Evolutionary conservation across 192 early-diverging fungal species (phyloP), one percentile per base, ranked within the genome.

Genomic region (Irineochytrium annulatum): DNA sequence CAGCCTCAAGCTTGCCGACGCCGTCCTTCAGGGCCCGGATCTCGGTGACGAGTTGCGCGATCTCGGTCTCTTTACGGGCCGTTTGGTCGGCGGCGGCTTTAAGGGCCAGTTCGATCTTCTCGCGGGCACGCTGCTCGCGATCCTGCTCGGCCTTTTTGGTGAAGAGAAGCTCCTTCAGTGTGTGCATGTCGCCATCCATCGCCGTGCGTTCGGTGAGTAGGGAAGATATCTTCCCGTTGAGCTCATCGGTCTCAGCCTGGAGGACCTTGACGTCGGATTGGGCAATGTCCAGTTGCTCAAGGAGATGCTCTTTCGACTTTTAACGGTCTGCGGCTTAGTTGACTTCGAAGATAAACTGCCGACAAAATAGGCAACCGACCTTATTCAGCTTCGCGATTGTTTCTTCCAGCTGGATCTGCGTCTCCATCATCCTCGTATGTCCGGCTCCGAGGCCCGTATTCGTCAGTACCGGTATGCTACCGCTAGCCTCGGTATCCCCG

Each of bases 131-230:
- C 19, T 37, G 34, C 34, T 75, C 76, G 35, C 80, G 55, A 52
- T 82, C 80, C 19, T 75, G 67, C 52, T 81, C 79, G 22, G 69
- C 59, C 46, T 81, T 81, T 33, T 81, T 81, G 11, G 72, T 62
- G 17, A 76, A 68, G 16, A 81, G 63, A 1, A 76, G 73, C 31
- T 81, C 76, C 55, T 81, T 81, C 26, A 81, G 45, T 14, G 76
- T 71, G 26, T 67, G 44, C 43, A 81, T 55, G 43, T 81, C 74
- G 30, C 73, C 55, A 43, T 78, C 76, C 17, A 61, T 29, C 28
- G 54, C 34, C 2, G 55, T 59, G 27, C 66, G 60, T 45, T 77
- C 79, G 6, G 45, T 34, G 16, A 59, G 26, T 1, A 75, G 46
- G 0, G 48, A 19, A n/a, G 65, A 35, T 19, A 77, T 52, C 27